Base-by-base conservation (phyloP, 208 protist genomes). In the Porcisia deanei region DNA sequence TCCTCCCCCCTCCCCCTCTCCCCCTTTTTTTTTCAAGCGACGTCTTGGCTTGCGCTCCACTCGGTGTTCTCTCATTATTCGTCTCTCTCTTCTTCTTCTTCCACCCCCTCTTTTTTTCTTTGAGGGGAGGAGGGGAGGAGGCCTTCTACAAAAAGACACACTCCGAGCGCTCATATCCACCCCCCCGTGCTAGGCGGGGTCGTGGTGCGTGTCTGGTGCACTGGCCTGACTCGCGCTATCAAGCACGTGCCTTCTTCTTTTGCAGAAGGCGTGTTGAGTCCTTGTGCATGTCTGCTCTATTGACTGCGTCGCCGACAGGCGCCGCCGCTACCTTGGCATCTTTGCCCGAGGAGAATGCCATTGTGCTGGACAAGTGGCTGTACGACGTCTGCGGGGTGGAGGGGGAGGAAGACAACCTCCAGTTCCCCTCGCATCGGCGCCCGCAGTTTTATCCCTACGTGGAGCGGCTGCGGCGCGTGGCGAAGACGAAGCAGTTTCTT, bases 291-390 rank as follows among this genome's bases (percentile, higher is more conserved):
- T 57, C 55, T n/a, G 49, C 70, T 37, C 34, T 52, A 18, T 64
- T 8, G 22, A 70, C 53, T 43, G 5, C 65, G 22, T 70, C 65
- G 30, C 45, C 37, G 45, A 55, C 65, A 18, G 45, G 63, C 41
- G 39, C 45, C 14, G 37, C 45, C 0, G 45, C 67, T 37, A 3
- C 54, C 10, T n/a, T 77, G 8, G 16, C n/a, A 25, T 20, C 58
- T 8, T 91, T 86, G 73, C 57, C 75, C 12, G 84, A 86, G 43
- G 89, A 93, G 59, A 82, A 85, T 63, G 80, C 57, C 22, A 73
- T 86, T 39, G 85, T 87, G 18, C 52, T 93, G 12, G 86, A 89
- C 67, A 88, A 88, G 80, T 93, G 89, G 87, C 77, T 93, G 34
- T 81, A 79, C 34, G 86, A 85, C 66, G 86, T 91, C 34, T 93